phyloP scores from a whole-genome alignment of 331 rosid species.

The Spiraea crenata region DNA sequence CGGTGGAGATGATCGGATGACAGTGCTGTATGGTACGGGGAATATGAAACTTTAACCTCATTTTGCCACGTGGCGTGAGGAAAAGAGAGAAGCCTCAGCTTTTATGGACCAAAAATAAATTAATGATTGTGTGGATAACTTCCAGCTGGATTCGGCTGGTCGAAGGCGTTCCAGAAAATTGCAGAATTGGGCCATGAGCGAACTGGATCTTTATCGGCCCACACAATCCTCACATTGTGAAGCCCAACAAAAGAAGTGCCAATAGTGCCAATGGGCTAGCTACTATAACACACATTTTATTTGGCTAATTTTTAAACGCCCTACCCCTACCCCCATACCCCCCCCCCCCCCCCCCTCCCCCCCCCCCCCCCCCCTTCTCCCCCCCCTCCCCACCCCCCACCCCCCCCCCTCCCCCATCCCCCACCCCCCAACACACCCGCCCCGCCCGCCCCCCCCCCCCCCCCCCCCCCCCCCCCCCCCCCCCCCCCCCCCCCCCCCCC shows the following conservation, averaged over 20 bases:
- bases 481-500: no score
- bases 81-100: slow-evolving; percentile 10
- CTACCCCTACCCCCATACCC: no score
- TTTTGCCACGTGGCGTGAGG: slow-evolving; percentile 47
- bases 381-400: no score
- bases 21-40: background rate
- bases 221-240: background rate
- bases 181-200: slow-evolving; percentile 6
- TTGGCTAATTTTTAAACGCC: no score
- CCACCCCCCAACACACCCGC: no score
- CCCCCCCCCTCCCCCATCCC: no score
- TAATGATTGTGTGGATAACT: slow-evolving; percentile 42
- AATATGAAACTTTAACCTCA: background rate
- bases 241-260: background rate
- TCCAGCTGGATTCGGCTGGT: slow-evolving; percentile 39
- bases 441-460: no score
- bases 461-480: no score
- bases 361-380: no score
- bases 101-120: background rate
- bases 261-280: no score
- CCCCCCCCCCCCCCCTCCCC: no score
- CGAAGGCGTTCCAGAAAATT: background rate
- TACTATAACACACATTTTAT: no score
- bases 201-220: slow-evolving; percentile 15
- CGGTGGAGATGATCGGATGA: slow-evolving; percentile 14